Evolutionary conservation across 306 rosid genomes (phyloP).

Genomic region (Cucurbita ficifolia): DNA sequence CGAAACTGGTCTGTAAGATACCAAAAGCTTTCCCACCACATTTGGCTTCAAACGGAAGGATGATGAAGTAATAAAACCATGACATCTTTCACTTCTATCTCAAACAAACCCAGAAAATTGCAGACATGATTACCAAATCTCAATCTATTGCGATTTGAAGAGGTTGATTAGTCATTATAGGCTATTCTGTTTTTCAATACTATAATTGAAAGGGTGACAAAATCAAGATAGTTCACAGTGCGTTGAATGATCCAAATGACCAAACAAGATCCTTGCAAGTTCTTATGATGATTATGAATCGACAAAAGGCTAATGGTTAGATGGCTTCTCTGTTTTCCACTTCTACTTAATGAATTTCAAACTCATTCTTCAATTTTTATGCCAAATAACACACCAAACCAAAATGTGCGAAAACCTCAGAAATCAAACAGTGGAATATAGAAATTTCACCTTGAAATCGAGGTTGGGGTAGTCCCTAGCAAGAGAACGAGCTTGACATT

Average conservation of each 20-base stretch:
- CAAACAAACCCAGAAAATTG: background rate
- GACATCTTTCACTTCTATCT: background rate
- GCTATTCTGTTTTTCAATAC: background rate
- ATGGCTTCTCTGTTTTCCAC: background rate
- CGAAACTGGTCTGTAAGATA: too few relatives aligned
- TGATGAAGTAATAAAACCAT: background rate
- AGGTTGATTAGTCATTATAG: background rate
- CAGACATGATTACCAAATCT: background rate
- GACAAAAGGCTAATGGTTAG: background rate
- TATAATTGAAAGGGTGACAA: background rate
- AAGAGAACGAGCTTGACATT: conserved; percentile 34
- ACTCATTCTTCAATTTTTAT: background rate
- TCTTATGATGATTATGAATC: background rate
- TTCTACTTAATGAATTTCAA: background rate
- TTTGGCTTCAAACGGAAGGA: background rate
- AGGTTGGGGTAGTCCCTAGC: conserved; percentile 42
- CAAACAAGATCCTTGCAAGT: background rate
- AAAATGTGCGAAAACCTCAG: background rate
- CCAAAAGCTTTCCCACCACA: background rate
- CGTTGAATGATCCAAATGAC: background rate
- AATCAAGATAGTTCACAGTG: background rate
- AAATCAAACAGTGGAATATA: background rate
- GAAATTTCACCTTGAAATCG: conserved; percentile 36
- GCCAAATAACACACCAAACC: background rate
- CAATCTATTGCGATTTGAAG: background rate